Conservation (phyloP, 73 alveolate species). For the Paramecium tetraurelia region DNA sequence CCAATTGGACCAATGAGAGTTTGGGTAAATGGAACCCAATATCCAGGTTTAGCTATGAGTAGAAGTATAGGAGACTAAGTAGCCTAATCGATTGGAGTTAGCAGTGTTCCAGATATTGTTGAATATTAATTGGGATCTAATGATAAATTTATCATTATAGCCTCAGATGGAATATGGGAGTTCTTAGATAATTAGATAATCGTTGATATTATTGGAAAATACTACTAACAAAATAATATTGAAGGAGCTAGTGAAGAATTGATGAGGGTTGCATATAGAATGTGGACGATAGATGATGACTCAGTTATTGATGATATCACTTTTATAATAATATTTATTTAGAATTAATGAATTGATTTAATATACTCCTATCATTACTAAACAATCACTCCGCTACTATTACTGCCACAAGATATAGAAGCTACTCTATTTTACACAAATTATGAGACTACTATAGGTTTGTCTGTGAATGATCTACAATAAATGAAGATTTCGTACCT, state of each 20-base stretch:
- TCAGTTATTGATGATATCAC: slow-evolving; percentile 64
- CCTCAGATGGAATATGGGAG: slow-evolving; percentile 87
- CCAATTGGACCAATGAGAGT: slow-evolving; percentile 93
- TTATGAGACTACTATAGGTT: slow-evolving; percentile 25
- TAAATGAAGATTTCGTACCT: slow-evolving; percentile 64
- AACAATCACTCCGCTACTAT: neutral
- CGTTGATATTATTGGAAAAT: slow-evolving; percentile 53
- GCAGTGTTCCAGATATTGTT: slow-evolving; percentile 82
- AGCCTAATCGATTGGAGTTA: slow-evolving; percentile 88
- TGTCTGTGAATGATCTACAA: slow-evolving; percentile 3
- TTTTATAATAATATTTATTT: slow-evolving; percentile 45
- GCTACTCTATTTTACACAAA: neutral
- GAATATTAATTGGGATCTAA: slow-evolving; percentile 52
- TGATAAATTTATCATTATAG: slow-evolving; percentile 72
- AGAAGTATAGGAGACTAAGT: slow-evolving; percentile 91
- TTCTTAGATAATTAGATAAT: slow-evolving; percentile 74
- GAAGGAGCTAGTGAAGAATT: slow-evolving; percentile 62
- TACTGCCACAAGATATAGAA: neutral
- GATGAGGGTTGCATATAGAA: slow-evolving; percentile 48
- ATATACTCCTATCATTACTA: neutral
- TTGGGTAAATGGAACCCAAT: slow-evolving; percentile 87
- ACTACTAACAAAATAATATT: slow-evolving; percentile 3
- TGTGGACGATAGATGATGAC: slow-evolving; percentile 63
- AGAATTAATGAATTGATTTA: neutral
- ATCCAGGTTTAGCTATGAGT: slow-evolving; percentile 98